Evolutionary conservation across 2,329 filamentous ascomycete species (phyloP).

Genomic region (Lasiodiplodia citricola): DNA sequence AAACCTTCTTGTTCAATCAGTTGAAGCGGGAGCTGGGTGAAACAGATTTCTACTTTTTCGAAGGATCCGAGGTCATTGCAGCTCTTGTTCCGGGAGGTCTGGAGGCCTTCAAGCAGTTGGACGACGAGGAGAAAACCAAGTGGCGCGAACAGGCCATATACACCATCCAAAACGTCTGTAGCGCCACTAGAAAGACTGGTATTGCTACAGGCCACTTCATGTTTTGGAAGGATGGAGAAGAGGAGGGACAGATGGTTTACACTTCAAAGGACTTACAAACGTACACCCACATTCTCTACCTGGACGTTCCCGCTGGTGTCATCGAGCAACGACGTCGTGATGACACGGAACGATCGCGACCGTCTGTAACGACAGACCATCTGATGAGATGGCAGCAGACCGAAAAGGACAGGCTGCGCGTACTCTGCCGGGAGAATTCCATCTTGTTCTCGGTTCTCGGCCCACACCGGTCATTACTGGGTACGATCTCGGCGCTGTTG

Average conservation of each 20-base stretch:
- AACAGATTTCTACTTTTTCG: slow-evolving; percentile 53
- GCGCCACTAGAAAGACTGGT: slow-evolving; percentile 53
- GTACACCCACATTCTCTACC: slow-evolving; percentile 66
- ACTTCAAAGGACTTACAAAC: slow-evolving; percentile 46
- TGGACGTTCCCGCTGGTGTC: slow-evolving; percentile 48
- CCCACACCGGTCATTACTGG: neutral
- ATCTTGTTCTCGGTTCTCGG: slow-evolving; percentile 54
- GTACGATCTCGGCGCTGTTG: slow-evolving; percentile 38
- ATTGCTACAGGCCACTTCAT: slow-evolving; percentile 63
- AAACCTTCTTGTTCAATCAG: slow-evolving; percentile 52
- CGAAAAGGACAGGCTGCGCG: slow-evolving; percentile 52
- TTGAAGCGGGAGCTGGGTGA: slow-evolving; percentile 45
- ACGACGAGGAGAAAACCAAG: slow-evolving; percentile 35
- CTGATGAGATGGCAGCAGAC: slow-evolving; percentile 55
- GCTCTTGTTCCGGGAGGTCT: slow-evolving; percentile 54
- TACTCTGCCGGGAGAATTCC: slow-evolving; percentile 50
- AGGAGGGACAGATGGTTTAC: slow-evolving; percentile 32
- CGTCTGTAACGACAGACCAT: slow-evolving; percentile 41
- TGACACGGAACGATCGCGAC: slow-evolving; percentile 48
- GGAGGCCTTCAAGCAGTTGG: slow-evolving; percentile 51
- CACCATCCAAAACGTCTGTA: slow-evolving; percentile 48
- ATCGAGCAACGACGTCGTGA: slow-evolving; percentile 46
- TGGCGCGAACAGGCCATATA: slow-evolving; percentile 36
- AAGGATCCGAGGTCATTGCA: slow-evolving; percentile 59
- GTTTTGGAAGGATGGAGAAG: slow-evolving; percentile 55